Conservation (phyloP, 306 rosid species). For the Astragalus glycyphyllos region DNA sequence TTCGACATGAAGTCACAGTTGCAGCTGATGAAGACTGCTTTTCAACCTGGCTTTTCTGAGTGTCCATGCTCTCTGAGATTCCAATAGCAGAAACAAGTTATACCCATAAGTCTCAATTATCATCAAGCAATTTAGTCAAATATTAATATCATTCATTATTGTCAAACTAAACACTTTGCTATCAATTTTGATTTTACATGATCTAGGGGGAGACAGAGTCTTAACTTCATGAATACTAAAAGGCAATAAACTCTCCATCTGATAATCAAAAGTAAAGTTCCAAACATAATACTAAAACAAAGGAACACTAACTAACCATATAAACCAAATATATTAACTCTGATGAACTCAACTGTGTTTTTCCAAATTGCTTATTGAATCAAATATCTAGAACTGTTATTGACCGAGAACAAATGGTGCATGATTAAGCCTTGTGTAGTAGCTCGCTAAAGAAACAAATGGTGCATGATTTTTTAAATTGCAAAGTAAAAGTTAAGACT, state of each 20-base stretch:
- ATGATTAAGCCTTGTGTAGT: too few species aligned
- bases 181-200: neutral
- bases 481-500: too few species aligned
- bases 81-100: constrained; percentile 37
- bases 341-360: neutral
- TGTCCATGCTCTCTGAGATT: constrained; percentile 59
- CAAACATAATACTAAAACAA: neutral
- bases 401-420: constrained; percentile 3
- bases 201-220: neutral
- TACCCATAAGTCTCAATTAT: constrained; percentile 7
- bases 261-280: neutral
- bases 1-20: constrained; percentile 65
- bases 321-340: neutral
- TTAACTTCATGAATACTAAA: too few species aligned
- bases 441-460: too few species aligned
- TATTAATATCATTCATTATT: neutral
- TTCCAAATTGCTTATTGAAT: neutral
- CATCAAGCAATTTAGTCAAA: constrained; percentile 18
- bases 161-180: neutral
- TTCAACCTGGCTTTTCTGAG: constrained; percentile 53
- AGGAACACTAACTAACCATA: neutral
- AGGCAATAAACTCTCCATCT: too few species aligned
- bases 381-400: neutral
- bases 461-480: too few species aligned
- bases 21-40: constrained; percentile 51